Evolutionary conservation across 2,329 filamentous ascomycete genomes (phyloP).

Genomic region (Lasiodiplodia theobromae): DNA sequence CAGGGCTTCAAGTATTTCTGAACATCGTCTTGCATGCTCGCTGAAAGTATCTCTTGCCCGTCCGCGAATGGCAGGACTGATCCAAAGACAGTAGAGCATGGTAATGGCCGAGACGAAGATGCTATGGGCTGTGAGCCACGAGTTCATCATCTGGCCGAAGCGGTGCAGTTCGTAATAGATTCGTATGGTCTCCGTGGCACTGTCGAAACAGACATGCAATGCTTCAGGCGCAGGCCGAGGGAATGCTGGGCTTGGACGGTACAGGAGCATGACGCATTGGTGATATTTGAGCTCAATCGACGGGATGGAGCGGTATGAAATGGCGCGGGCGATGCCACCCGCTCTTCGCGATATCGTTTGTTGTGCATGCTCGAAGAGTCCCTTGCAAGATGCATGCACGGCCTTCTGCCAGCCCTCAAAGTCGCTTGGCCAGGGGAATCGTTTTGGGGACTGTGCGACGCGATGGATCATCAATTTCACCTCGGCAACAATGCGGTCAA

Average conservation of each 20-base stretch:
- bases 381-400: slow-evolving; percentile 38
- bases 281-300: slow-evolving; percentile 54
- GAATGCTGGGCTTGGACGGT: slow-evolving; percentile 61
- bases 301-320: slow-evolving; percentile 13
- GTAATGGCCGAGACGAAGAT: slow-evolving; percentile 58
- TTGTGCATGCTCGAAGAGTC: slow-evolving; percentile 6
- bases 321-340: background rate
- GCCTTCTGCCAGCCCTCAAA: slow-evolving; percentile 44
- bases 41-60: slow-evolving; percentile 52
- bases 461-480: slow-evolving; percentile 29
- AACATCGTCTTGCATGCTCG: slow-evolving; percentile 50
- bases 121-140: slow-evolving; percentile 58
- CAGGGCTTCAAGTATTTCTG: slow-evolving; percentile 59
- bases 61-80: slow-evolving; percentile 51
- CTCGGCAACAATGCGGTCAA: slow-evolving; percentile 25
- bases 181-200: slow-evolving; percentile 51
- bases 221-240: slow-evolving; percentile 54
- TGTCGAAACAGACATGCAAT: slow-evolving; percentile 53
- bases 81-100: slow-evolving; percentile 60
- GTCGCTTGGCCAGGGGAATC: slow-evolving; percentile 50
- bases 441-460: slow-evolving; percentile 50
- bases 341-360: background rate
- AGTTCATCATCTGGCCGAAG: slow-evolving; percentile 55
- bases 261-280: slow-evolving; percentile 56
- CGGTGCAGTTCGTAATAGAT: slow-evolving; percentile 55